phyloP scores from a whole-genome alignment of 2,329 filamentous ascomycete species.

The Colletotrichum melonis region DNA sequence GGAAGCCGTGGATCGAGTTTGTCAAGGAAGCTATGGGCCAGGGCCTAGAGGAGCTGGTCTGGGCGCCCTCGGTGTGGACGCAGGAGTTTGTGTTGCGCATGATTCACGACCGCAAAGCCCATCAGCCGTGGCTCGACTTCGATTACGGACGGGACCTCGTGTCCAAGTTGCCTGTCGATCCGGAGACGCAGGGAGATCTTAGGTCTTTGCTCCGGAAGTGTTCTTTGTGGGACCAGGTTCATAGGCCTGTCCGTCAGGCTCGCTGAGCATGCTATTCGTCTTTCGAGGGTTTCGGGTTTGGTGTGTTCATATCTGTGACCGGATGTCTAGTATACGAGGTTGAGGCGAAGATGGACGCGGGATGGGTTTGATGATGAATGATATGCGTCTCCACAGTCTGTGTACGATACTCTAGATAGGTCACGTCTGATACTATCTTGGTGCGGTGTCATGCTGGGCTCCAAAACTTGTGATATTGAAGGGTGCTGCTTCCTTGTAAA shows the following conservation, averaged over 20 bases:
- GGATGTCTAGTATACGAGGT: background rate
- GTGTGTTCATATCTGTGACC: background rate
- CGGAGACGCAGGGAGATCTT: background rate
- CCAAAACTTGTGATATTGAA: background rate
- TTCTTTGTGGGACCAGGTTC: background rate
- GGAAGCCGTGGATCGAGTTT: background rate
- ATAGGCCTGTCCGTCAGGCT: background rate
- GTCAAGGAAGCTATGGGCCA: background rate
- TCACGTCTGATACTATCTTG: background rate
- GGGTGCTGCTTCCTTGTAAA: background rate
- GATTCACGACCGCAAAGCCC: background rate
- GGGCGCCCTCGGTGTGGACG: conserved; percentile 2
- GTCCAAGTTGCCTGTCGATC: background rate
- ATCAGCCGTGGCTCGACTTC: background rate
- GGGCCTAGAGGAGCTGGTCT: background rate
- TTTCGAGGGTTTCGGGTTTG: no score
- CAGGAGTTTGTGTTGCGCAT: background rate
- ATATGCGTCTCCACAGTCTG: background rate
- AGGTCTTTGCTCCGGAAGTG: background rate
- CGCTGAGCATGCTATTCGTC: no score
- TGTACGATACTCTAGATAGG: background rate
- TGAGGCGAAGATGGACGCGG: background rate
- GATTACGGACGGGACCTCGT: background rate
- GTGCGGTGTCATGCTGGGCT: background rate
- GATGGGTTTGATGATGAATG: background rate